phyloP scores from a whole-genome alignment of 345 rosid species.

The Atalantia buxifolia region DNA sequence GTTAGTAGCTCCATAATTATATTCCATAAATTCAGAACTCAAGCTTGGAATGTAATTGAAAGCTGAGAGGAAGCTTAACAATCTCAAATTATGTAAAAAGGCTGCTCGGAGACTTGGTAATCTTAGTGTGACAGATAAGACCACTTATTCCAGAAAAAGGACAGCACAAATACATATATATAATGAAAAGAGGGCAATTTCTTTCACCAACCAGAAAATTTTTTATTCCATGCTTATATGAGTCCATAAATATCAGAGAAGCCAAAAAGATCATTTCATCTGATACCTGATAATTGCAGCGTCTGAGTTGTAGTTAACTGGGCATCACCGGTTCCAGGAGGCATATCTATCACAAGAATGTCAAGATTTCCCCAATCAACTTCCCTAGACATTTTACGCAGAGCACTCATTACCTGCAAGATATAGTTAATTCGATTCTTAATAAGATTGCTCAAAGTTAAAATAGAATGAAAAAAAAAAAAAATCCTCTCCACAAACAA shows the following conservation, averaged over 20 bases:
- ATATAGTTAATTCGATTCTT: conserved; percentile 7
- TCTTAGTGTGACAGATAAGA: neutral
- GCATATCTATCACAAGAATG: conserved; percentile 78
- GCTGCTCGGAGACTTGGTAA: neutral
- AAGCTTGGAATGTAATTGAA: neutral
- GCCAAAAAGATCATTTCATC: neutral
- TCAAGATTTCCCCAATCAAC: conserved; percentile 74
- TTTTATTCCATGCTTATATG: neutral
- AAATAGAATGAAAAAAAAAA: neutral
- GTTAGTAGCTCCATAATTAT: neutral
- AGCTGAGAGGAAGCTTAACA: neutral
- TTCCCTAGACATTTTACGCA: conserved; percentile 61
- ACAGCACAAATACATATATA: neutral
- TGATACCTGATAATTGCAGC: conserved; percentile 63
- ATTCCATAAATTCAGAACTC: neutral
- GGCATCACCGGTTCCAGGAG: conserved; percentile 77
- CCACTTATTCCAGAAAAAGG: neutral
- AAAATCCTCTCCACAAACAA: neutral
- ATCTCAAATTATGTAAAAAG: neutral
- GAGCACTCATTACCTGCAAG: conserved; percentile 69
- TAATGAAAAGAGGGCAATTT: no score
- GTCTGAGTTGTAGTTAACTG: conserved; percentile 64
- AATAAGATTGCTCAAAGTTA: neutral
- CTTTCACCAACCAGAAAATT: neutral
- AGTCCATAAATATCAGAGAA: neutral